These are phyloP conservation scores for Aspergillus haitiensis DNA, from an alignment of 495 filamentous ascomycete species.

Conservation along the genomic window DNA sequence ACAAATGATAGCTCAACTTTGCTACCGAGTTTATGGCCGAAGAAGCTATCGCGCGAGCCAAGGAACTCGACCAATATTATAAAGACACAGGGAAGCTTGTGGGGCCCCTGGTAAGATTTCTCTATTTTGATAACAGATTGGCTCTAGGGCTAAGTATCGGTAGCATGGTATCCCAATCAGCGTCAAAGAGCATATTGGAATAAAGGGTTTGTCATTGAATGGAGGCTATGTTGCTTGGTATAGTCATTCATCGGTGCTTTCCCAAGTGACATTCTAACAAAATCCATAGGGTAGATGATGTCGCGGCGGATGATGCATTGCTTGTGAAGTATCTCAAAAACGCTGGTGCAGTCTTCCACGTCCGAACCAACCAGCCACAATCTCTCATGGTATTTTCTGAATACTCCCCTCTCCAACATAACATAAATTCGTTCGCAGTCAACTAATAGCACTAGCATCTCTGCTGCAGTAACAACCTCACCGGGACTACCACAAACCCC, in stretches of 20 bases:
- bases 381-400: constrained; percentile 40
- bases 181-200: constrained; percentile 65
- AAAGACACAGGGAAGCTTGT: constrained; percentile 38
- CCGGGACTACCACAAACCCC: constrained; percentile 65
- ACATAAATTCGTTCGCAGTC: not conserved
- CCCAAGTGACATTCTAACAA: not conserved
- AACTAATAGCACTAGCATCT: constrained; percentile 33
- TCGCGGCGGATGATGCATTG: constrained; percentile 38
- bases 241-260: not conserved
- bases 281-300: constrained; percentile 34
- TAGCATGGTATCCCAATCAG: constrained; percentile 68
- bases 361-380: constrained; percentile 64
- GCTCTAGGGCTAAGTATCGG: constrained; percentile 1
- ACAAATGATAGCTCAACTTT: constrained; percentile 52
- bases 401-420: too few species aligned
- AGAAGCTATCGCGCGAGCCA: constrained; percentile 58
- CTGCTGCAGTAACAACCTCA: constrained; percentile 60
- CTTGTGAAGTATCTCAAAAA: constrained; percentile 36
- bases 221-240: constrained; percentile 45
- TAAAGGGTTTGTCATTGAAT: constrained; percentile 48
- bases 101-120: constrained; percentile 41
- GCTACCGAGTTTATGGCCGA: constrained; percentile 68
- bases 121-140: constrained; percentile 21
- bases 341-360: constrained; percentile 58
- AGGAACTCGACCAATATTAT: constrained; percentile 55